Conservation (phyloP, 2,329 filamentous ascomycete genomes). For the Xylariaceae sp. region DNA sequence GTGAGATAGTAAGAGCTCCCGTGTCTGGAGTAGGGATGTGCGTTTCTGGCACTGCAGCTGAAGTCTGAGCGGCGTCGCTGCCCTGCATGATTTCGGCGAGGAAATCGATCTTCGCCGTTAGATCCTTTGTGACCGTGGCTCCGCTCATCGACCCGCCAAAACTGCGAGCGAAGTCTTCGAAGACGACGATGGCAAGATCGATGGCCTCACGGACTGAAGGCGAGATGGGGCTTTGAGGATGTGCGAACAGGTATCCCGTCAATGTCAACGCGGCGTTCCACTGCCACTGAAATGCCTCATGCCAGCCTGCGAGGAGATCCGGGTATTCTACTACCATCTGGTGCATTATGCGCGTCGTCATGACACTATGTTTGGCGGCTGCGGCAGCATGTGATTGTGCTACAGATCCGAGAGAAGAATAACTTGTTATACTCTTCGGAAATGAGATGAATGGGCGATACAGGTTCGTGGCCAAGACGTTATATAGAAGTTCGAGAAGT, state of each 20-base stretch:
- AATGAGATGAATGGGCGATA: constrained; percentile 40
- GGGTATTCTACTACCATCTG: constrained; percentile 31
- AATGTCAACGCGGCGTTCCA: constrained; percentile 35
- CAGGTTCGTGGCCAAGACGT: constrained; percentile 34
- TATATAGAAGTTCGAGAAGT: constrained; percentile 39
- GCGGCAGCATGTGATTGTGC: constrained; percentile 18
- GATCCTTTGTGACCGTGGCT: constrained; percentile 21
- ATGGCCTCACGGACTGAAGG: constrained; percentile 16
- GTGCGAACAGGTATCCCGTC: constrained; percentile 22
- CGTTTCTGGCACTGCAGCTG: neutral
- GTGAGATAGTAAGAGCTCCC: neutral
- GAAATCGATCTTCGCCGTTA: constrained; percentile 21
- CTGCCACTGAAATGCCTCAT: constrained; percentile 40
- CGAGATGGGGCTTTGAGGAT: constrained; percentile 16
- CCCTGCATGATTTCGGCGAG: constrained; percentile 15
- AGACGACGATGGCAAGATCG: constrained; percentile 18
- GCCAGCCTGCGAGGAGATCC: constrained; percentile 35
- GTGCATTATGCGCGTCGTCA: constrained; percentile 36
- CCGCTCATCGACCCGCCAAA: constrained; percentile 20
- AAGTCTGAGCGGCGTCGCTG: constrained; percentile 5
- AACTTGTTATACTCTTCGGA: constrained; percentile 12
- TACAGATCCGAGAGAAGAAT: constrained; percentile 9
- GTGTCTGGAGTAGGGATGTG: neutral
- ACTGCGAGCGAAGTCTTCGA: constrained; percentile 21
- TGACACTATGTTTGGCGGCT: constrained; percentile 34